These are phyloP conservation scores for Rhodotorula sp. DNA, from an alignment of 1,284 basidiomycete genomes.

Conservation along the genomic window DNA sequence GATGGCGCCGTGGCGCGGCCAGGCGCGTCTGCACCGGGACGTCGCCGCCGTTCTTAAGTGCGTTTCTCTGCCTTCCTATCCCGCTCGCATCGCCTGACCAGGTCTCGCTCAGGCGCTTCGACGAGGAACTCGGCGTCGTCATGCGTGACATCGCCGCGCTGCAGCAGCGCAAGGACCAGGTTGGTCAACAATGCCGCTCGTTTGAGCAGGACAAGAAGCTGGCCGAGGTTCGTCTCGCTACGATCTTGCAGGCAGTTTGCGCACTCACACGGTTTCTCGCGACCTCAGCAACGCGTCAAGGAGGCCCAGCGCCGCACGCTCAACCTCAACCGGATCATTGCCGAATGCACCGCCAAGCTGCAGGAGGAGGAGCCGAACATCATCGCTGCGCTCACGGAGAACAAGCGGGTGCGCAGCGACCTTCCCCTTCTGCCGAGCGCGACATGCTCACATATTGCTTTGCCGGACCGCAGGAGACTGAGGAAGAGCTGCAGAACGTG, in stretches of 20 bases:
- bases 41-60: constrained; percentile 41
- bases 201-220: constrained; percentile 10
- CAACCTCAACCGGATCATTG: constrained; percentile 49
- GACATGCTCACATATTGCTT: background rate
- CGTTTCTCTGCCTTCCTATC: constrained; percentile 8
- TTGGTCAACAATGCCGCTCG: constrained; percentile 4
- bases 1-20: constrained; percentile 49
- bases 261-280: background rate
- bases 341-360: constrained; percentile 61
- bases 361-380: constrained; percentile 73
- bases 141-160: constrained; percentile 2
- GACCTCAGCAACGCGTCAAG: constrained; percentile 3
- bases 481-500: constrained; percentile 41
- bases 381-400: constrained; percentile 64
- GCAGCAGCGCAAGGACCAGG: constrained; percentile 21
- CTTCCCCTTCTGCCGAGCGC: background rate
- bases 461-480: constrained; percentile 31
- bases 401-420: constrained; percentile 52
- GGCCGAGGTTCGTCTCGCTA: constrained; percentile 15
- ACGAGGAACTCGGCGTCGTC: constrained; percentile 8
- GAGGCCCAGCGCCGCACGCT: constrained; percentile 38
- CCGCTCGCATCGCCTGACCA: background rate
- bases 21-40: constrained; percentile 49
- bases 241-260: background rate
- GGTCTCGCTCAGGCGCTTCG: background rate